Evolutionary conservation across 768 basidiomycete genomes (phyloP), one percentile per base, ranked within the genome.

Genomic region (Leccinellum rugosiceps): DNA sequence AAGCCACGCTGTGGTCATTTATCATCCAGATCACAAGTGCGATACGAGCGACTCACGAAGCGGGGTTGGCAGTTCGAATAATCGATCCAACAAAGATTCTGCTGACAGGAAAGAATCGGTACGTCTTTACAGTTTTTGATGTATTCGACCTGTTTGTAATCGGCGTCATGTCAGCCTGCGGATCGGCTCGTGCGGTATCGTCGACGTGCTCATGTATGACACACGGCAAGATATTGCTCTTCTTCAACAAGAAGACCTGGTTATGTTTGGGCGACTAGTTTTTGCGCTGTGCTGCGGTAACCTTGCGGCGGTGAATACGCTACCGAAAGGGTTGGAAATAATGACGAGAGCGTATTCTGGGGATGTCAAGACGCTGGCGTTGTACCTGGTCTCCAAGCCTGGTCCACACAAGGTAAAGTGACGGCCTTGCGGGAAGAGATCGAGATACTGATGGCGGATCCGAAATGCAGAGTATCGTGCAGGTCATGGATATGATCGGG

Each of bases 1-100:
- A 99, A 70, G 79, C 87, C 17, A 85, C 87, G 0, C 69, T 99
- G 3, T 99, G 97, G 97, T 88, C 88, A 3, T 98, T 94, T 67
- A 84, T 97, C 49, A 81, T 93, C 21, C 97, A 99, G 71, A 84
- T 98, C 55, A 86, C 89, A 5, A 87, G 82, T 59, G 95, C 92
- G 1, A 84, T 98, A 72, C 93, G 89, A 72, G 83, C 82, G 46
- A 86, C 90, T 0, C 97, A 99, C 68, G 87, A 88, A 50, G 80
- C 80, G 3, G 90, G 91, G 0, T 75, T 92, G 51, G 90, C 94
- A 0, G 80, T 93, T 41, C 80, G 94, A 41, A 85, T 86, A 73
- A 74, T 98, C 21, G 97, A 98, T 59, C 80, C 85, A 9, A 88
- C 87, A 23, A 97, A 97, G 75, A 82, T 99, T 44, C 66, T 99